Evolutionary conservation across 2,329 filamentous ascomycete genomes (phyloP).

Genomic region (Eurotiales sp.): DNA sequence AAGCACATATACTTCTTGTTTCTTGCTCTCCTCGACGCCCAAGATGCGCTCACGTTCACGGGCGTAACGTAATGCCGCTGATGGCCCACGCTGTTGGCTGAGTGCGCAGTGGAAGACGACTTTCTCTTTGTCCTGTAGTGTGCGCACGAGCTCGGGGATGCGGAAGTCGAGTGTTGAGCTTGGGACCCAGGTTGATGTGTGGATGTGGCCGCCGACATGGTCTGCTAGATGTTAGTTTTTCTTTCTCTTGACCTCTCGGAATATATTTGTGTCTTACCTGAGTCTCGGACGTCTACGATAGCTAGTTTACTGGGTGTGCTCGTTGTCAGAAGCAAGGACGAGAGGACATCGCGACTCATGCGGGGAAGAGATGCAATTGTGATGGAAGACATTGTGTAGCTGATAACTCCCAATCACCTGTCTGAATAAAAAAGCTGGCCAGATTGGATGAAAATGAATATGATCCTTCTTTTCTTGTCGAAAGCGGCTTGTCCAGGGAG

Average conservation of each 20-base stretch:
- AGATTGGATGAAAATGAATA: no score
- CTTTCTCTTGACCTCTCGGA: background rate
- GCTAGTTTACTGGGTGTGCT: conserved; percentile 53
- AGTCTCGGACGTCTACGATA: conserved; percentile 85
- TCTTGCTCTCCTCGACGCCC: conserved; percentile 37
- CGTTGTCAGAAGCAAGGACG: conserved; percentile 58
- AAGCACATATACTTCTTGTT: conserved; percentile 75
- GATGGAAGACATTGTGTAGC: conserved; percentile 46
- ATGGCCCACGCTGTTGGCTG: conserved; percentile 84
- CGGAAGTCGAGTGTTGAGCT: conserved; percentile 67
- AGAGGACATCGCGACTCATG: conserved; percentile 66
- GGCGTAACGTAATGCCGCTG: conserved; percentile 72
- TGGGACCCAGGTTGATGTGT: conserved; percentile 70
- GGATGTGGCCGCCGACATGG: conserved; percentile 87
- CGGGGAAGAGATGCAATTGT: conserved; percentile 62
- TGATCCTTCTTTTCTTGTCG: no score
- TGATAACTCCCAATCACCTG: no score
- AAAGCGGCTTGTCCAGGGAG: no score
- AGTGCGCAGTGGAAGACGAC: conserved; percentile 95
- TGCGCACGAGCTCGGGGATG: conserved; percentile 77
- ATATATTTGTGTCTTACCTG: conserved; percentile 47
- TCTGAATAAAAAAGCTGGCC: no score
- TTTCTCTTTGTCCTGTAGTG: conserved; percentile 69
- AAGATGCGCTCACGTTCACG: conserved; percentile 58
- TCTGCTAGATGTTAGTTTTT: conserved; percentile 50